phyloP scores from a whole-genome alignment of 768 basidiomycete genomes.

The Auriculariales sp. region DNA sequence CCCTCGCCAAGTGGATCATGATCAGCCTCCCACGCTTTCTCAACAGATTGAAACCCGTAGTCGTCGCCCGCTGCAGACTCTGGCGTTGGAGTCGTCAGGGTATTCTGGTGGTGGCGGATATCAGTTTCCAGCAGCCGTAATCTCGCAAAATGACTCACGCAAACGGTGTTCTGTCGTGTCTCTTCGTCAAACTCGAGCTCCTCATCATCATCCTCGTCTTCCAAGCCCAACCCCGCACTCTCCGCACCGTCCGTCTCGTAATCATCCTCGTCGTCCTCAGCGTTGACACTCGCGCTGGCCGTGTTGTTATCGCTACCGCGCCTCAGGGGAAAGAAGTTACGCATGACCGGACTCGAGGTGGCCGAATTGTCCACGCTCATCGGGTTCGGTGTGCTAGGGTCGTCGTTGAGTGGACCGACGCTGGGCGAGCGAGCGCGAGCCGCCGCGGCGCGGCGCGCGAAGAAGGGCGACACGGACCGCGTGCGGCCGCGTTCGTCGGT shows the following conservation, averaged over 20 bases:
- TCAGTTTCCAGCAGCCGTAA: no score
- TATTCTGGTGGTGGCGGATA: not conserved
- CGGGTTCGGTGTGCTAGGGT: no score
- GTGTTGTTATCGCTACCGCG: not conserved
- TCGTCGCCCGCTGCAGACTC: not conserved
- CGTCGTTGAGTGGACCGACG: not conserved
- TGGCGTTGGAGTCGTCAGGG: no score
- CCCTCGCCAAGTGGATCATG: constrained; percentile 82
- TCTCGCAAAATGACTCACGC: constrained; percentile 46
- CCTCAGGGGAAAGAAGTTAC: not conserved
- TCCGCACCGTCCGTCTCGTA: not conserved
- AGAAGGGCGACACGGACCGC: not conserved
- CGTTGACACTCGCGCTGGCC: not conserved
- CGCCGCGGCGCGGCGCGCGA: not conserved
- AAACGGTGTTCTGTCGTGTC: constrained; percentile 84
- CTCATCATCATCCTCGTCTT: no score
- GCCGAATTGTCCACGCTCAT: no score
- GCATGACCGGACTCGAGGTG: not conserved
- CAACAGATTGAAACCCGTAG: not conserved
- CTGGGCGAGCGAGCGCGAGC: not conserved
- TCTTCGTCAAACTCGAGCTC: not conserved
- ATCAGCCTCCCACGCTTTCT: not conserved
- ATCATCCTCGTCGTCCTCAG: not conserved
- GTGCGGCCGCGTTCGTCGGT: no score
- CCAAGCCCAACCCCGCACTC: no score